Percentiles rank a stretch among this genome's conserved stretches.
Conservation (phyloP, 192 early-diverging fungal genomes). For the Phycomyces nitens region DNA sequence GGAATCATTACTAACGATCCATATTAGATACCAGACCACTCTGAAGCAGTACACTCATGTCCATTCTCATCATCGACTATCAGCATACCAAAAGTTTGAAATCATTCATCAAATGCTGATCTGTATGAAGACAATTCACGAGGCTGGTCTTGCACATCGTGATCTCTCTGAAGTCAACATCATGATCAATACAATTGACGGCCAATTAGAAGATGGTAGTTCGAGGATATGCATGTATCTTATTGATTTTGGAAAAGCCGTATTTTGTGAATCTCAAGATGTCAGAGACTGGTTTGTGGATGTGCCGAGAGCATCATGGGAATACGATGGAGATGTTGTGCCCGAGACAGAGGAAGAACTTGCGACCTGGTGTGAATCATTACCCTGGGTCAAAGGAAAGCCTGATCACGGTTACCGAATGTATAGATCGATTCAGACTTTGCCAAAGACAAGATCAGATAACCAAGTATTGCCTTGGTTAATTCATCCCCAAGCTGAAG, state of each 20-base stretch:
- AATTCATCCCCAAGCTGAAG: slow-evolving; percentile 50
- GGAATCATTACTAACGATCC: too few relatives aligned
- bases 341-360: slow-evolving; percentile 45
- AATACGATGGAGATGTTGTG: slow-evolving; percentile 36
- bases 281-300: slow-evolving; percentile 46
- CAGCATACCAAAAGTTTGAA: slow-evolving; percentile 51
- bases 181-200: slow-evolving; percentile 49
- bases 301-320: slow-evolving; percentile 25
- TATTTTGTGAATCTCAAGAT: slow-evolving; percentile 46
- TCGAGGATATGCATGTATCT: slow-evolving; percentile 42
- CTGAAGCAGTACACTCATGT: slow-evolving; percentile 53
- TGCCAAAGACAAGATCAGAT: slow-evolving; percentile 51
- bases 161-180: slow-evolving; percentile 60
- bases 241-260: slow-evolving; percentile 62
- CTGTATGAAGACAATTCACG: slow-evolving; percentile 50
- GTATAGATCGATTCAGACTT: slow-evolving; percentile 56
- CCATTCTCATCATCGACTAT: slow-evolving; percentile 49
- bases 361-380: slow-evolving; percentile 27
- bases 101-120: slow-evolving; percentile 50
- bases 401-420: slow-evolving; percentile 60
- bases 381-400: slow-evolving; percentile 48
- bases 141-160: slow-evolving; percentile 53
- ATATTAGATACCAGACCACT: slow-evolving; percentile 51
- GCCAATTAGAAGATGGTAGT: slow-evolving; percentile 46
- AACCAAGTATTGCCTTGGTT: slow-evolving; percentile 34